A percentile compares a stretch with the other conserved stretches of the same genome.
These are phyloP conservation scores for Calendula officinalis DNA, from an alignment of 129 eudicot genomes.

Conservation along the genomic window DNA sequence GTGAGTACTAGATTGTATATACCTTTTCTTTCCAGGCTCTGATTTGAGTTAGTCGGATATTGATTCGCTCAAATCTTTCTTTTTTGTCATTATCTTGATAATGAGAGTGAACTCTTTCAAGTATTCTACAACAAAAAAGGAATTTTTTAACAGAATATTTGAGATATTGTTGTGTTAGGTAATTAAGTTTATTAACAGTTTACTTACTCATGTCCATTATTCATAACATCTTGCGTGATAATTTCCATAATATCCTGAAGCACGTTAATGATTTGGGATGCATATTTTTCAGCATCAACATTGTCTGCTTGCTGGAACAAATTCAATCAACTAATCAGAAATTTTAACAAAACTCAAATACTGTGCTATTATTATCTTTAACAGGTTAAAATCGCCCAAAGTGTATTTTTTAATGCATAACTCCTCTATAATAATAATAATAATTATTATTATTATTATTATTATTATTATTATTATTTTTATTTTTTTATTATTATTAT, in stretches of 20 bases:
- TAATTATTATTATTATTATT: no score
- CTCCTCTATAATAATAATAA: not conserved
- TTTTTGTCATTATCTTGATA: conserved; percentile 44
- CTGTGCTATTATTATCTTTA: not conserved
- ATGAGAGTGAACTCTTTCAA: conserved; percentile 44
- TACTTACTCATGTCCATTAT: conserved; percentile 77
- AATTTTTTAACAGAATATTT: conserved; percentile 4
- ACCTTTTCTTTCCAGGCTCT: conserved; percentile 96
- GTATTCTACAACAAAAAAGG: conserved; percentile 40
- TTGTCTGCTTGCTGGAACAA: conserved; percentile 46
- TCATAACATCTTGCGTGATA: conserved; percentile 88
- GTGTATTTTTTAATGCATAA: not conserved
- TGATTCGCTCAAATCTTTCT: conserved; percentile 78
- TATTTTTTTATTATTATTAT: no score
- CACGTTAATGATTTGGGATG: conserved; percentile 73
- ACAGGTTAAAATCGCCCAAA: not conserved
- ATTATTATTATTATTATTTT: no score
- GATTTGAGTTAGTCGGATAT: conserved; percentile 39
- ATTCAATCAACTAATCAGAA: conserved; percentile 26
- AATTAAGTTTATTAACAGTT: not conserved
- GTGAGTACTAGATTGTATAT: conserved; percentile 30
- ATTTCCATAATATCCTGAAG: conserved; percentile 96
- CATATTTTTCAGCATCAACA: conserved; percentile 53
- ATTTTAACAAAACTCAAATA: conserved; percentile 4
- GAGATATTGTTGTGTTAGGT: not conserved